These are phyloP conservation scores for Rhynchosporium secalis DNA, from an alignment of 2,329 filamentous ascomycete species.

Conservation along the genomic window DNA sequence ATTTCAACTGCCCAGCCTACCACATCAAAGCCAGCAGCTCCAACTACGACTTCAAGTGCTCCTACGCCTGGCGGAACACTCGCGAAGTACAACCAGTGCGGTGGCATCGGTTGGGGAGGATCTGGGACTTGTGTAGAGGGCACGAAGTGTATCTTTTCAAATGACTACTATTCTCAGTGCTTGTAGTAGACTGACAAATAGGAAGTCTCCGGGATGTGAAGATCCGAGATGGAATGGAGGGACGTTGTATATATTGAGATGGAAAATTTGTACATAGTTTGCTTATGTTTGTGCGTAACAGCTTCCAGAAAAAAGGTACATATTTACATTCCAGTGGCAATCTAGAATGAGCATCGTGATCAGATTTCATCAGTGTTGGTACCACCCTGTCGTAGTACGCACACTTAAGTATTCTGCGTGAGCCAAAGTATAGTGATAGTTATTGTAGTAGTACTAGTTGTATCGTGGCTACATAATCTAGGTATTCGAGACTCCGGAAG, in stretches of 20 bases:
- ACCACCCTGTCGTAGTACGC: no score
- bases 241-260: not conserved
- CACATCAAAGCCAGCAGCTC: not conserved
- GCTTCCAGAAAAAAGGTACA: not conserved
- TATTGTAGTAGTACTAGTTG: no score
- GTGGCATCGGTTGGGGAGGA: constrained; percentile 33
- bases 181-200: constrained; percentile 16
- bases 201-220: no score
- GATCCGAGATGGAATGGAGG: not conserved
- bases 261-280: not conserved
- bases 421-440: no score
- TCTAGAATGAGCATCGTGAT: no score
- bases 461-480: no score
- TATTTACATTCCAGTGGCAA: not conserved
- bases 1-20: not conserved
- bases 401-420: no score
- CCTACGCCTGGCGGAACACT: constrained; percentile 21
- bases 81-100: constrained; percentile 32
- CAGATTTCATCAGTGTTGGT: no score
- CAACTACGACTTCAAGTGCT: constrained; percentile 5
- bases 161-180: constrained; percentile 35
- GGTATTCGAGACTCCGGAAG: no score
- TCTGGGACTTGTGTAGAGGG: constrained; percentile 32
- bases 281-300: no score
- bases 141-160: constrained; percentile 29